These are phyloP conservation scores for Protomyces inundatus DNA, from an alignment of 1,139 yeast species.

Conservation along the genomic window DNA sequence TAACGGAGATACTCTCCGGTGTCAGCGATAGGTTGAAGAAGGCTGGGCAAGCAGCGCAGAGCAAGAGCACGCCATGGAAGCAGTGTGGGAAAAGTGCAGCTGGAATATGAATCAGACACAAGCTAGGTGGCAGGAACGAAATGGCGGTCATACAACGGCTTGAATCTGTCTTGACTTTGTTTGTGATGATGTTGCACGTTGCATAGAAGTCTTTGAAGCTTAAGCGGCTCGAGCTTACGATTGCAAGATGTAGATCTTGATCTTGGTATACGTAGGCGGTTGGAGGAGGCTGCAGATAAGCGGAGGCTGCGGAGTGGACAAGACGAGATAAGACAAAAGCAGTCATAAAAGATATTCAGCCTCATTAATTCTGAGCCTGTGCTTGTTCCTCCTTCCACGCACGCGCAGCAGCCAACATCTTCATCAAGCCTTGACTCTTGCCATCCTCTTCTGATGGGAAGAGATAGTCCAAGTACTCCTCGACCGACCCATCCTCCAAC, in stretches of 20 bases:
- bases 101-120: constrained; percentile 27
- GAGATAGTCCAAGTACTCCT: constrained; percentile 53
- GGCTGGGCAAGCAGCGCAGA: constrained; percentile 21
- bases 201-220: no score
- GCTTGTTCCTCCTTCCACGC: constrained; percentile 26
- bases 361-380: not conserved
- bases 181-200: no score
- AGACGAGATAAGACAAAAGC: not conserved
- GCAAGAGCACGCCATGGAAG: constrained; percentile 21
- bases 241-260: no score
- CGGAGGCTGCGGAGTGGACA: no score
- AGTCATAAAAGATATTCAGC: not conserved
- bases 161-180: no score
- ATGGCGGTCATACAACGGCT: constrained; percentile 12
- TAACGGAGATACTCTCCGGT: constrained; percentile 54
- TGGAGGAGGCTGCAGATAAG: no score
- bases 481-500: constrained; percentile 47
- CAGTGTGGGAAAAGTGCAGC: constrained; percentile 14
- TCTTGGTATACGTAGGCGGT: no score
- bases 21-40: constrained; percentile 56
- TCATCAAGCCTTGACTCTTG: constrained; percentile 25
- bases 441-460: constrained; percentile 56
- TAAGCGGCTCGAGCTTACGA: no score
- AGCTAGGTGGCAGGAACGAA: constrained; percentile 4
- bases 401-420: constrained; percentile 23